Percentiles rank a stretch among this genome's conserved stretches.
Evolutionary conservation across 345 rosid species (phyloP).

Genomic region (Acer campestre): DNA sequence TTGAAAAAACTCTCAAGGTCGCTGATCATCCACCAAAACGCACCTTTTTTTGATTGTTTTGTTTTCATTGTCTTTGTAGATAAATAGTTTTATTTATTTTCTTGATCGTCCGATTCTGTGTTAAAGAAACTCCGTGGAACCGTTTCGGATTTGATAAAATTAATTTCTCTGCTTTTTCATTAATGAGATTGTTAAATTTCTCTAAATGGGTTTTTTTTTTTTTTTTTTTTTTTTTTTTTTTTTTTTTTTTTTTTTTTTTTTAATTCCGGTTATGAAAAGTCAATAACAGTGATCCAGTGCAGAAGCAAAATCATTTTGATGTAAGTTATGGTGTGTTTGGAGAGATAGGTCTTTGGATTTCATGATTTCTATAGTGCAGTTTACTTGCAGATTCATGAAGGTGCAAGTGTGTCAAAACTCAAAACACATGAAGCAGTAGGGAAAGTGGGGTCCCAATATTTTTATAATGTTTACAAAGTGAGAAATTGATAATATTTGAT

Average conservation of each 20-base stretch:
- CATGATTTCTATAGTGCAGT: not conserved
- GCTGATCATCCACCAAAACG: conserved; percentile 84
- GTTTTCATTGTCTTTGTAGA: not conserved
- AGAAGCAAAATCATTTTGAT: too few species aligned
- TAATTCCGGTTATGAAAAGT: not conserved
- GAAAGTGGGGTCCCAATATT: not conserved
- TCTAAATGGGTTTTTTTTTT: not conserved
- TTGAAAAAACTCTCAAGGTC: conserved; percentile 71
- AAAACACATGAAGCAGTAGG: not conserved
- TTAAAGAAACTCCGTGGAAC: conserved; percentile 2
- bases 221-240: too few species aligned
- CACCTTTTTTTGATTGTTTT: conserved; percentile 33
- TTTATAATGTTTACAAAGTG: too few species aligned
- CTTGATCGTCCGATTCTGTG: conserved; percentile 19
- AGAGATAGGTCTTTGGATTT: not conserved
- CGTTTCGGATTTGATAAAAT: conserved; percentile 17
- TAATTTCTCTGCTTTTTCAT: not conserved
- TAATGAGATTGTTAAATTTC: not conserved
- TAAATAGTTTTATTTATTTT: not conserved
- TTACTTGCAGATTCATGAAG: too few species aligned
- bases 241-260: too few species aligned
- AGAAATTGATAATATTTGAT: too few species aligned
- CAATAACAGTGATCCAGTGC: too few species aligned
- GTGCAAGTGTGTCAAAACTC: too few species aligned
- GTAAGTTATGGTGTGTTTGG: not conserved